Evolutionary conservation across 1,139 yeast species (phyloP), one percentile per base, ranked within the genome.

Genomic region (Magnusiomyces starmeri): DNA sequence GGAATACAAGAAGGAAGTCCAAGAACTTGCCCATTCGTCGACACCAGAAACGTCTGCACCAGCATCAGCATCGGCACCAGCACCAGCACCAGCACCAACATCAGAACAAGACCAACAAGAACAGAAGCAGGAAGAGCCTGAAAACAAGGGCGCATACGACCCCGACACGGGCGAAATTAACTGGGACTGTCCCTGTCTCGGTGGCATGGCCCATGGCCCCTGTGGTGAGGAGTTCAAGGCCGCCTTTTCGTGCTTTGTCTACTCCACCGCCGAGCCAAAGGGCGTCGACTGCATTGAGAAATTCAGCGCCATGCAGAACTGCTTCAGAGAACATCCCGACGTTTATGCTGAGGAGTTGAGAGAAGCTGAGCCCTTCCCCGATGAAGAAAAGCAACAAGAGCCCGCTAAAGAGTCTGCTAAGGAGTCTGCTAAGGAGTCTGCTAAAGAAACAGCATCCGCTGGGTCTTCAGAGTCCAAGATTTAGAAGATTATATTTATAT

Each of bases 131-230:
- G 57, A 48, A 22, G 62, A 51, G 18, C 18, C 52, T 24, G 59
- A 56, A 24, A 46, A 46, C 48, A 59, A 59, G 40, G 59, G 61
- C 27, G 97, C 98, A 2, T 92, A 82, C 72, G 82, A 92, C 71
- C 97, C 97, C 47, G 96, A 87, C 63, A 92, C 99, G 6, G 98
- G 98, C 40, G 98, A 92, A 69, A 94, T 94, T 71, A 92, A 94
- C 80, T 94, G 99, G 99, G 98, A 94, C 66, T 94, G 99, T 69
- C 97, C 98, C n/a, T 94, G 99, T 72, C 76, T 94, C 55, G 98
- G 98, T 42, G 98, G 98, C 49, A 92, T 92, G 97, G 97, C 98
- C 43, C 77, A 89, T 59, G 98, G 98, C 0, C 97, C 98, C 55
- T 90, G 98, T 71, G 98, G 98, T 53, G 96, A 87, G 67, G 97